Base-by-base conservation (phyloP, 78 protist genomes). In the Dictyostelium discoideum region DNA sequence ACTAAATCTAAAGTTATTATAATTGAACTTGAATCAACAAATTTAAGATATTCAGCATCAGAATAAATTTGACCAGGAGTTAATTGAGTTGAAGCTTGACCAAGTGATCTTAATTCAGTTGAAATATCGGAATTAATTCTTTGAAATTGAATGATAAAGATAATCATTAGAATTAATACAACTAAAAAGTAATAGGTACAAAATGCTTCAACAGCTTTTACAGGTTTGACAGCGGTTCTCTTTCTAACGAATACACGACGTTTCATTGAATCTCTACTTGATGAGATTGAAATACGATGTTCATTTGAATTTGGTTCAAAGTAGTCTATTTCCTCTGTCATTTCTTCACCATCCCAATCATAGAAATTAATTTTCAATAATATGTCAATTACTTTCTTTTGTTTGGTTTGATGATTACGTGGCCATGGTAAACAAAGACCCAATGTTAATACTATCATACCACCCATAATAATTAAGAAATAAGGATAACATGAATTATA, bases 391-490 rank as follows among this genome's bases (percentile, higher is more conserved):
- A 90, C 60, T 37, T 20, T 20, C 2, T 40, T 24, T 69, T 90
- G 95, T 6, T 10, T 20, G 20, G 37, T 13, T 73, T 90, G 63
- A 8, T 63, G 26, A 5, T 39, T 84, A 5, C 72, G n/a, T 26
- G 87, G 86, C 93, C 93, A 88, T 72, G 95, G 95, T 29, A 82
- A 54, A 50, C 95, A 90, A 32, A 90, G n/a, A 48, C 29, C 8
- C 1, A 67, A 60, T 8, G 88, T 82, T 1, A 90, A 50, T 11
- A 82, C 18, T 3, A 90, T 20, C 37, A 77, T 42, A 39, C 79
- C 65, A 20, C 95, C 88, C 11, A 90, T 67, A 50, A 90, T 90
- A 29, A 90, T 83, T 13, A 90, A n/a, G 40, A 90, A 90, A n/a
- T 85, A 90, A 8, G 95, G 95, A 44, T 90, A 90, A 39, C 87